Conservation (phyloP, 179 eudicot genomes). For the Corrigiola litoralis region DNA sequence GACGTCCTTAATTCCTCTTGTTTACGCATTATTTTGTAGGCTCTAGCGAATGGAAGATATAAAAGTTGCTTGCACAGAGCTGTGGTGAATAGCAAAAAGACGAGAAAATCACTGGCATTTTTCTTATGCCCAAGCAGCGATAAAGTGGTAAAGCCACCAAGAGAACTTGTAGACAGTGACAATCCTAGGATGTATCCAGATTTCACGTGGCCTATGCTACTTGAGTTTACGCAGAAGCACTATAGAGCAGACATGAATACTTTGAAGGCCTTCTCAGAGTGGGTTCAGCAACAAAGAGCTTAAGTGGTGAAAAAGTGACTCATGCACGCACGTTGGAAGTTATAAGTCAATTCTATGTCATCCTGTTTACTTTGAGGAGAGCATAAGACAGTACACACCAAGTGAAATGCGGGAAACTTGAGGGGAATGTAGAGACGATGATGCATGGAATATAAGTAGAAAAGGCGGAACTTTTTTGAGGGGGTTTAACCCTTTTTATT, state of each 20-base stretch:
- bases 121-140: constrained; percentile 46
- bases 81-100: constrained; percentile 42
- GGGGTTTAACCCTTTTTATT: not conserved
- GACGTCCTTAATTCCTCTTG: not conserved
- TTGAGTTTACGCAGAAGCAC: constrained; percentile 52
- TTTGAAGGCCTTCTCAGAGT: constrained; percentile 39
- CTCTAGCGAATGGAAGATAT: constrained; percentile 51
- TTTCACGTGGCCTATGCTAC: constrained; percentile 49
- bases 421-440: too few relatives aligned
- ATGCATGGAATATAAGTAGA: not conserved
- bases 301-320: not conserved
- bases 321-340: constrained; percentile 3
- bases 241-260: constrained; percentile 58
- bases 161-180: constrained; percentile 33
- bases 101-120: constrained; percentile 56
- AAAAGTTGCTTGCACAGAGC: constrained; percentile 60
- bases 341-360: not conserved
- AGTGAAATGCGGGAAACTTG: not conserved
- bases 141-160: constrained; percentile 50
- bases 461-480: not conserved
- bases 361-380: not conserved
- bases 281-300: constrained; percentile 30
- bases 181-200: constrained; percentile 50
- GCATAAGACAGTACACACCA: not conserved
- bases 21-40: constrained; percentile 24